Percentiles rank a stretch among this genome's conserved stretches.
phyloP scores from a whole-genome alignment of 1,139 yeast species.

The Lodderomyces oxycetoniae region DNA sequence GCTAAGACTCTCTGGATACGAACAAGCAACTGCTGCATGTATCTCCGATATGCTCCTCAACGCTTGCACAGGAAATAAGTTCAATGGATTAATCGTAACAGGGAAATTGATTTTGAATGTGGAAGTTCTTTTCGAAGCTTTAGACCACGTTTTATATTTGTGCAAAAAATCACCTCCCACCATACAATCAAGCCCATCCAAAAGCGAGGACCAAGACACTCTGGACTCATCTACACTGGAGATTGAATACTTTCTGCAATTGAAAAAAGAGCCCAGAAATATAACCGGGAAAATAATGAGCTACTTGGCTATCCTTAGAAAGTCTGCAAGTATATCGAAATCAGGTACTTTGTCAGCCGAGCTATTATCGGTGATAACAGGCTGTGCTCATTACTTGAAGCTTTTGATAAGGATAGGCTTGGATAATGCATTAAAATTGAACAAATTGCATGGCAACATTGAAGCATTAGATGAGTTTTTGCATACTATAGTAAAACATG shows the following conservation, averaged over 20 bases:
- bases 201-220: slow-evolving; percentile 9
- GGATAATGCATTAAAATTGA: slow-evolving; percentile 65
- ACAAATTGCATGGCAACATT: slow-evolving; percentile 53
- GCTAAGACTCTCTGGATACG: slow-evolving; percentile 83
- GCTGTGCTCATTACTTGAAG: slow-evolving; percentile 89
- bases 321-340: slow-evolving; percentile 41
- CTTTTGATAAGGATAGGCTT: slow-evolving; percentile 78
- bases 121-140: slow-evolving; percentile 71
- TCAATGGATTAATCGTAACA: slow-evolving; percentile 66
- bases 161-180: slow-evolving; percentile 11
- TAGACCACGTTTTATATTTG: slow-evolving; percentile 46
- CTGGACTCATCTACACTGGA: slow-evolving; percentile 15
- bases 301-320: slow-evolving; percentile 66
- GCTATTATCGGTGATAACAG: slow-evolving; percentile 77
- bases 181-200: too few species aligned
- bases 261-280: slow-evolving; percentile 80
- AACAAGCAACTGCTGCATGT: slow-evolving; percentile 88
- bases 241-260: slow-evolving; percentile 25
- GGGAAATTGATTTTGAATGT: slow-evolving; percentile 70
- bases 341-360: slow-evolving; percentile 59
- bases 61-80: slow-evolving; percentile 73
- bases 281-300: slow-evolving; percentile 77
- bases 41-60: slow-evolving; percentile 88
- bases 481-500: slow-evolving; percentile 23
- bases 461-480: slow-evolving; percentile 63